Evolutionary conservation across 2,329 filamentous ascomycete genomes (phyloP).

Genomic region (Fusarium veterinarium): DNA sequence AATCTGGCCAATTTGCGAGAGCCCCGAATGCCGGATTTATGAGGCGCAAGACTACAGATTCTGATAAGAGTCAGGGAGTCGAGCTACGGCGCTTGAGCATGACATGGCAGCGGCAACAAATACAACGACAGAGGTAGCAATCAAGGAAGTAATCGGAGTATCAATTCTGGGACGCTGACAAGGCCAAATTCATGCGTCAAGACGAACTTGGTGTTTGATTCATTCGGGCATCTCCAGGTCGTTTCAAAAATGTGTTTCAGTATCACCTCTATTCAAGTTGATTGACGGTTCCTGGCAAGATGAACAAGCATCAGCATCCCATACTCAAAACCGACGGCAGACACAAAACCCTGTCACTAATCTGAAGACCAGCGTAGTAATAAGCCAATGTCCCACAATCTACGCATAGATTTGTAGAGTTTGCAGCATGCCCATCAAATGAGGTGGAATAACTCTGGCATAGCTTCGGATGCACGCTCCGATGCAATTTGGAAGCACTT

Average conservation of each 20-base stretch:
- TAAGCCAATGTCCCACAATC: neutral
- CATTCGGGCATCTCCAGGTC: conserved; percentile 26
- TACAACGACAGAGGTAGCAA: neutral
- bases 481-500: conserved; percentile 24
- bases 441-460: conserved; percentile 13
- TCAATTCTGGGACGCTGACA: neutral
- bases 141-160: conserved; percentile 6
- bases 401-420: neutral
- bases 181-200: conserved; percentile 25
- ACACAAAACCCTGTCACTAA: conserved; percentile 1
- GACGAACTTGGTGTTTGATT: conserved; percentile 7
- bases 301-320: conserved; percentile 38
- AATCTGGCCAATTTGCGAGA: conserved; percentile 8
- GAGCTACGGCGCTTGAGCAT: conserved; percentile 3
- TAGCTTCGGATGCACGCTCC: conserved; percentile 28
- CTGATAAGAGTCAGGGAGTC: conserved; percentile 16
- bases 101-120: conserved; percentile 3
- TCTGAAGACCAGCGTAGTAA: conserved; percentile 6
- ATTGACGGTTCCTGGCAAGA: conserved; percentile 9
- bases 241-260: conserved; percentile 46
- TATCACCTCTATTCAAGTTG: conserved; percentile 9
- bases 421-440: conserved; percentile 8
- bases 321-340: conserved; percentile 6
- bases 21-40: conserved; percentile 1
- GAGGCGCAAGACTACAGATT: conserved; percentile 14